These are phyloP conservation scores for Trametes sp. DNA, from an alignment of 1,284 basidiomycete genomes.

Conservation along the genomic window DNA sequence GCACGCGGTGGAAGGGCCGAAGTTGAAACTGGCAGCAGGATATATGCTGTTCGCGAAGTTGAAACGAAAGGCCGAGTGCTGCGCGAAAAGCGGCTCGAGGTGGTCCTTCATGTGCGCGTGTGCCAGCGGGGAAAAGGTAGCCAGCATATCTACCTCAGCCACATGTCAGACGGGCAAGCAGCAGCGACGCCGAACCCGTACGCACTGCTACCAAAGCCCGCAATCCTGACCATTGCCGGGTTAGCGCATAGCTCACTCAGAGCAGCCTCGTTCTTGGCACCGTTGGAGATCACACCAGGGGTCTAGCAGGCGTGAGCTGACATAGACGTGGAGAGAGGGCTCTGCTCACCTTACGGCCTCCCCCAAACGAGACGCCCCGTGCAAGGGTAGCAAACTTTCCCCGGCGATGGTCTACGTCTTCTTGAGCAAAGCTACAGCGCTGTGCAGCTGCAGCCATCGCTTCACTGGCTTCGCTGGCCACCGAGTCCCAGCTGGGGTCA, in stretches of 20 bases:
- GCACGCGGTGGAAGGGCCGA: not conserved
- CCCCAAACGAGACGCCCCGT: not conserved
- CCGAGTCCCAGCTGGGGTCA: not conserved
- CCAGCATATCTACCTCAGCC: not conserved
- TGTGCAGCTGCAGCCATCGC: not conserved
- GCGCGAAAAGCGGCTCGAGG: not conserved
- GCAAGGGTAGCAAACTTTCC: not conserved
- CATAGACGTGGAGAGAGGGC: too few relatives aligned
- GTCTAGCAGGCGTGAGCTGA: not conserved
- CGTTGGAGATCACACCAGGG: not conserved
- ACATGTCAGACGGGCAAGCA: not conserved
- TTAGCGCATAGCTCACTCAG: not conserved
- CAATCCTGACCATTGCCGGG: not conserved
- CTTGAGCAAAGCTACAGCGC: not conserved
- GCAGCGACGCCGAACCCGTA: not conserved
- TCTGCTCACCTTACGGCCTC: not conserved
- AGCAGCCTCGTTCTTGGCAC: not conserved
- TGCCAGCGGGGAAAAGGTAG: not conserved
- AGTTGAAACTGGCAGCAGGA: not conserved
- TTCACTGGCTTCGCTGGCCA: not conserved
- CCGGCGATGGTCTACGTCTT: not conserved
- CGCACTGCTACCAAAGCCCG: slow-evolving; percentile 6
- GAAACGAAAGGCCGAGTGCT: not conserved
- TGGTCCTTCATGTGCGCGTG: not conserved
- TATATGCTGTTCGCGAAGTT: slow-evolving; percentile 10